Conservation (phyloP, 768 basidiomycete genomes). For the Serendipita sp. region DNA sequence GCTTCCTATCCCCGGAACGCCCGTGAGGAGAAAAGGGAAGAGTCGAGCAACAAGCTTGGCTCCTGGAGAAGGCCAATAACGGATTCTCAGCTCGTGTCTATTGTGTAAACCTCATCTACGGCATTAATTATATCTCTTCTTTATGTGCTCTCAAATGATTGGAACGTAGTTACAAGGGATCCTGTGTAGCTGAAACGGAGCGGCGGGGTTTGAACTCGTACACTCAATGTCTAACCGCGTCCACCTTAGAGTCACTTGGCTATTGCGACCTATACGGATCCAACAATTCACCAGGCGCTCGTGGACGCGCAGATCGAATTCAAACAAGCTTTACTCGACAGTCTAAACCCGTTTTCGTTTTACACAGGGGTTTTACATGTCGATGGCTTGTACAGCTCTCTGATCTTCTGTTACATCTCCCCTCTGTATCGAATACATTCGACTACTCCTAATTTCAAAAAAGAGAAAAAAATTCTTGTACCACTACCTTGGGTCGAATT, state of each 20-base stretch:
- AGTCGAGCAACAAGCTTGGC: neutral
- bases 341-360: no score
- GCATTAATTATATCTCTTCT: no score
- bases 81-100: neutral
- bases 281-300: constrained; percentile 2
- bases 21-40: neutral
- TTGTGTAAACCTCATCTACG: neutral
- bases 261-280: neutral
- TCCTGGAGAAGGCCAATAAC: neutral
- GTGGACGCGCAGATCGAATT: neutral
- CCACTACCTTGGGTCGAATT: no score
- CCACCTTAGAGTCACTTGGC: constrained; percentile 5
- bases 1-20: neutral
- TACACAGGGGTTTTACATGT: no score
- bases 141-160: no score
- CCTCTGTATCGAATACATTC: no score
- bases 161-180: no score
- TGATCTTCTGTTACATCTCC: no score
- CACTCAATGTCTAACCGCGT: constrained; percentile 3
- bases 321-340: neutral
- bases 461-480: no score
- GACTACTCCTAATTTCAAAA: no score
- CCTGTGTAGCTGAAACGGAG: no score
- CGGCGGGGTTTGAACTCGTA: neutral
- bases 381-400: no score